Evolutionary conservation across 192 early-diverging fungal species (phyloP), one percentile per base, ranked within the genome.

Genomic region (Spinellus fusiger): DNA sequence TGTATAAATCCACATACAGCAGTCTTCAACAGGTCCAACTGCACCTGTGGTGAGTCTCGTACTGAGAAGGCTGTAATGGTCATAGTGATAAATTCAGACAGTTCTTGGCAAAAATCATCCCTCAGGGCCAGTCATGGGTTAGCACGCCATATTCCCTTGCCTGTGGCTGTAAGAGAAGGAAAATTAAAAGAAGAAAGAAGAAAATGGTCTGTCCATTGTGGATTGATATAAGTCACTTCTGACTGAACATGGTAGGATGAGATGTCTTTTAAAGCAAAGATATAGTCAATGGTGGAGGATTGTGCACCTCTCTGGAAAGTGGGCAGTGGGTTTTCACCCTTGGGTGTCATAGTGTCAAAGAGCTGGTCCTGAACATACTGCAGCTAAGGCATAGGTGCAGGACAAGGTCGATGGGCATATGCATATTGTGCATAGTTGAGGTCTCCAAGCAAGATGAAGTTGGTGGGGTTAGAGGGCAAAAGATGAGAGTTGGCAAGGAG

Each of bases 201-300:
- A 0, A 69, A 44, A 34, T 63, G 67, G 18, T 59, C 60, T 2
- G 56, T 33, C 50, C 34, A 63, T 22, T 27, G 25, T 22, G 18
- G 38, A 38, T 27, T 18, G 0, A 56, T 38, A 27, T 38, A 58
- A 1, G 53, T 32, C 4, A 54, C 25, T 9, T 16, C 8, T 22
- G 66, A 29, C 4, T 10, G 1, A 15, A 20, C 13, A 8, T 20
- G 0, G 46, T 16, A 46, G 28, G 32, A 9, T 9, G n/a, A 6
- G 2, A 68, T 40, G 40, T 18, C 31, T 9, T 38, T 51, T 2
- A 59, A 56, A 18, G 54, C 53, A 31, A 56, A 61, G 9, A 68
- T 61, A 40, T 68, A 68, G 33, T 68, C 66, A 9, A 68, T 68
- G 40, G 66, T 61, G 1, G 59, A 40, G 13, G 18, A 5, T 13